phyloP scores from a whole-genome alignment of 2,329 filamentous ascomycete genomes.

The Aspergillus neoniger region DNA sequence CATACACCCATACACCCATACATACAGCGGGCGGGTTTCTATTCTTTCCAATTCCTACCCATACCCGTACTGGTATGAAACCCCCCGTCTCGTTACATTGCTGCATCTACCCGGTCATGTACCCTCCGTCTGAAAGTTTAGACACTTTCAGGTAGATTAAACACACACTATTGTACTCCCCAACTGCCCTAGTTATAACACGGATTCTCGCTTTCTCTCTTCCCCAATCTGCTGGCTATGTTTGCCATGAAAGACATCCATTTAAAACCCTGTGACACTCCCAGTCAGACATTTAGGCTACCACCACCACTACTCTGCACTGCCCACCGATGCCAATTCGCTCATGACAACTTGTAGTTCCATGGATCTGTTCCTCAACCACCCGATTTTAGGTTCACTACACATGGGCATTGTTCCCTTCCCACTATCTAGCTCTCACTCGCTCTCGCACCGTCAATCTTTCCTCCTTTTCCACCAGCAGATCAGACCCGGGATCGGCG shows the following conservation, averaged over 20 bases:
- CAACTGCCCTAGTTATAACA: background rate
- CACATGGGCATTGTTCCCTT: conserved; percentile 10
- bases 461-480: background rate
- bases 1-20: background rate
- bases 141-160: no score
- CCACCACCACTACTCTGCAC: background rate
- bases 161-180: no score
- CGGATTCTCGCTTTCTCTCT: background rate
- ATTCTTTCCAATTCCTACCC: background rate
- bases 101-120: background rate
- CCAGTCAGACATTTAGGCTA: background rate
- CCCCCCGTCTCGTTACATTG: background rate
- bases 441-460: background rate
- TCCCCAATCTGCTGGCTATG: background rate
- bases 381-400: conserved; percentile 1
- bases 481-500: conserved; percentile 7
- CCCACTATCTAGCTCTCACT: background rate
- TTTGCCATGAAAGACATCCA: no score
- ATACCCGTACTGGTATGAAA: background rate
- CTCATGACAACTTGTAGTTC: background rate
- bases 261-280: background rate
- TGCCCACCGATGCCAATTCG: background rate
- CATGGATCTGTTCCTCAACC: conserved; percentile 2
- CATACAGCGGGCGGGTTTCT: no score
- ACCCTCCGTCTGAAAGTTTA: no score